These are phyloP conservation scores for Laetiporus sulphureus DNA, from an alignment of 1,284 basidiomycete species.

Conservation along the genomic window DNA sequence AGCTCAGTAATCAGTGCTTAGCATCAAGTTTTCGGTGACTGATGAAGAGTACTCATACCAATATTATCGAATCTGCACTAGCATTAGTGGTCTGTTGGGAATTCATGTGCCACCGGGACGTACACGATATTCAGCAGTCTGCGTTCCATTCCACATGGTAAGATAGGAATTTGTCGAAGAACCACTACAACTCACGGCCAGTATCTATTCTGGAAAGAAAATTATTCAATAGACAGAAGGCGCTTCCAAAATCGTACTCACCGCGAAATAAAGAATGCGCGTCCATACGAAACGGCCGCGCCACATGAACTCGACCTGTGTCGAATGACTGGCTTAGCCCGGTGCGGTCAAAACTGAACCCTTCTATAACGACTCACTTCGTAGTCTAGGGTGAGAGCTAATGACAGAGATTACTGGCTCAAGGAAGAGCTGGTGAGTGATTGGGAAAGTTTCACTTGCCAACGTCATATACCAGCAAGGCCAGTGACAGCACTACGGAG, in stretches of 20 bases:
- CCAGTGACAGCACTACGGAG: neutral
- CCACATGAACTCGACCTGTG: slow-evolving; percentile 5
- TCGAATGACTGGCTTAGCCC: neutral
- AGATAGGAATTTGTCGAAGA: no score
- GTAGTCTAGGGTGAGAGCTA: slow-evolving; percentile 3
- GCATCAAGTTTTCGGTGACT: neutral
- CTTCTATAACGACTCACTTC: neutral
- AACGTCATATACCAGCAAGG: neutral
- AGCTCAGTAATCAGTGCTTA: no score
- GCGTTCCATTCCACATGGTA: neutral
- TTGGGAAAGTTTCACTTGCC: neutral
- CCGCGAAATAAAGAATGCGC: slow-evolving; percentile 2
- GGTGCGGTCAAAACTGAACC: neutral
- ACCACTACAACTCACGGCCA: slow-evolving; percentile 2
- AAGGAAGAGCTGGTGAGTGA: no score
- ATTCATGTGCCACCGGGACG: neutral
- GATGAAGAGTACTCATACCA: neutral
- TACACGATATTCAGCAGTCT: slow-evolving; percentile 6
- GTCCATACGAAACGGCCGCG: slow-evolving; percentile 6
- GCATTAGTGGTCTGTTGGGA: neutral
- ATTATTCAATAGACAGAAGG: neutral
- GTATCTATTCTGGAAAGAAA: slow-evolving; percentile 3
- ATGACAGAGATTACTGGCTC: neutral
- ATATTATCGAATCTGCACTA: slow-evolving; percentile 3
- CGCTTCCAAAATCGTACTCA: neutral